Evolutionary conservation across 495 filamentous ascomycete species (phyloP).

Genomic region (Amniculicola lignicola): DNA sequence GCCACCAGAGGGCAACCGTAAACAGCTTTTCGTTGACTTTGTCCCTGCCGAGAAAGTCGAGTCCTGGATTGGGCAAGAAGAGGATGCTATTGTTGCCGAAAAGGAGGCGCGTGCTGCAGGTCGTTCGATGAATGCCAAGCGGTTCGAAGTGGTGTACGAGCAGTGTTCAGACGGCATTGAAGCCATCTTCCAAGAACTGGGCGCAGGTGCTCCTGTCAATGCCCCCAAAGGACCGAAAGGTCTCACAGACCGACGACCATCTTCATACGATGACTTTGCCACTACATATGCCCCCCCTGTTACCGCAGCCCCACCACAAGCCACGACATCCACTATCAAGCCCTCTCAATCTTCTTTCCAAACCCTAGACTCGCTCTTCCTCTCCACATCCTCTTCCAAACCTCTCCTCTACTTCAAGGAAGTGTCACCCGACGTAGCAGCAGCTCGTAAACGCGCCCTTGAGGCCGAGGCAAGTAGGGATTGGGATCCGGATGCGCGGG

Average conservation of each 20-base stretch:
- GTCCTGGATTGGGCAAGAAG: slow-evolving; percentile 73
- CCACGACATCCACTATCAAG: not conserved
- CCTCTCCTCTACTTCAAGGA: slow-evolving; percentile 69
- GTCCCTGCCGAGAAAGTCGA: slow-evolving; percentile 70
- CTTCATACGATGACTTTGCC: not conserved
- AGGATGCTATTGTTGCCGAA: slow-evolving; percentile 42
- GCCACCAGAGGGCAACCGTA: slow-evolving; percentile 82
- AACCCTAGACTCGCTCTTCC: slow-evolving; percentile 63
- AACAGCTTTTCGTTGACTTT: slow-evolving; percentile 86
- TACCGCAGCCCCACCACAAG: not conserved
- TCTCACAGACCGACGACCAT: not conserved
- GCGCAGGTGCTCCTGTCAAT: slow-evolving; percentile 12
- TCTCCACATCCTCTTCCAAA: slow-evolving; percentile 50
- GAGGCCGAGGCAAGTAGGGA: slow-evolving; percentile 53
- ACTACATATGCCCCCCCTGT: not conserved
- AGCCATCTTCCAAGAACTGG: slow-evolving; percentile 41
- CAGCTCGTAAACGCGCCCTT: slow-evolving; percentile 66
- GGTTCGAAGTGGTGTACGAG: slow-evolving; percentile 73
- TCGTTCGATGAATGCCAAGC: slow-evolving; percentile 47
- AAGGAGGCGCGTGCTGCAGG: slow-evolving; percentile 33
- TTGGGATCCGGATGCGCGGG: slow-evolving; percentile 24
- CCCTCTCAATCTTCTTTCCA: slow-evolving; percentile 29
- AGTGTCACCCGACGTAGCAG: slow-evolving; percentile 52
- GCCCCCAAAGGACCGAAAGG: slow-evolving; percentile 18
- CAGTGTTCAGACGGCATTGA: slow-evolving; percentile 54